Percentiles rank a stretch among this genome's conserved stretches.
These are phyloP conservation scores for Schwanniomyces occidentalis DNA, from an alignment of 805 yeast genomes.

Conservation along the genomic window DNA sequence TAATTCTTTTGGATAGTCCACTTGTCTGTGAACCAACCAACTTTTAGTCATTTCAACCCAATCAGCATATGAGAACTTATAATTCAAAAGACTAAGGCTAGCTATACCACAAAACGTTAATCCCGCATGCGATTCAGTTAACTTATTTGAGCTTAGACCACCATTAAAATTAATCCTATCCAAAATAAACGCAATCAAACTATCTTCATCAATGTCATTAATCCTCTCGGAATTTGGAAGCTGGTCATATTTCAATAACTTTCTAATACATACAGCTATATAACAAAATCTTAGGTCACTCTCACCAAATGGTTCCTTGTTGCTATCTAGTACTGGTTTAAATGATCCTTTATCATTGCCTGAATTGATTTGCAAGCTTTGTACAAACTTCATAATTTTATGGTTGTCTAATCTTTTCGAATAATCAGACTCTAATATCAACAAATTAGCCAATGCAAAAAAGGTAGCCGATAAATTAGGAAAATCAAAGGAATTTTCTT, in stretches of 20 bases:
- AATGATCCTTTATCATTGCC: constrained; percentile 36
- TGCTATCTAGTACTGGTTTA: constrained; percentile 28
- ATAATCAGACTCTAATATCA: constrained; percentile 49
- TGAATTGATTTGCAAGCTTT: constrained; percentile 51
- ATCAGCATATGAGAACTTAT: constrained; percentile 16
- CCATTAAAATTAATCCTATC: constrained; percentile 52
- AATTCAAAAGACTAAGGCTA: constrained; percentile 45
- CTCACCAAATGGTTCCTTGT: constrained; percentile 51
- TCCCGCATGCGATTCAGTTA: constrained; percentile 81
- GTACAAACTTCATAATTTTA: constrained; percentile 57
- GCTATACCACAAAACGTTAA: constrained; percentile 82
- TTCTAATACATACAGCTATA: constrained; percentile 66
- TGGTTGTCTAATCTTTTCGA: constrained; percentile 33
- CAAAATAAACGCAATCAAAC: constrained; percentile 36
- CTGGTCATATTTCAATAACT: constrained; percentile 45
- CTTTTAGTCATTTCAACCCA: constrained; percentile 39
- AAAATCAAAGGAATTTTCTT: constrained; percentile 45
- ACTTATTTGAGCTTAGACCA: constrained; percentile 59
- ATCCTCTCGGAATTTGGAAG: constrained; percentile 18
- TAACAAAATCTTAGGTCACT: constrained; percentile 73
- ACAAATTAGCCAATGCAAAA: constrained; percentile 63
- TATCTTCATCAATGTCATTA: constrained; percentile 43
- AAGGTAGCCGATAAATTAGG: constrained; percentile 75
- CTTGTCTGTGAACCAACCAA: constrained; percentile 70
- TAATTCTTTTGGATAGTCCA: constrained; percentile 32